These are phyloP conservation scores for Carex arenaria DNA, from an alignment of 202 grass and related monocot genomes.

Conservation along the genomic window DNA sequence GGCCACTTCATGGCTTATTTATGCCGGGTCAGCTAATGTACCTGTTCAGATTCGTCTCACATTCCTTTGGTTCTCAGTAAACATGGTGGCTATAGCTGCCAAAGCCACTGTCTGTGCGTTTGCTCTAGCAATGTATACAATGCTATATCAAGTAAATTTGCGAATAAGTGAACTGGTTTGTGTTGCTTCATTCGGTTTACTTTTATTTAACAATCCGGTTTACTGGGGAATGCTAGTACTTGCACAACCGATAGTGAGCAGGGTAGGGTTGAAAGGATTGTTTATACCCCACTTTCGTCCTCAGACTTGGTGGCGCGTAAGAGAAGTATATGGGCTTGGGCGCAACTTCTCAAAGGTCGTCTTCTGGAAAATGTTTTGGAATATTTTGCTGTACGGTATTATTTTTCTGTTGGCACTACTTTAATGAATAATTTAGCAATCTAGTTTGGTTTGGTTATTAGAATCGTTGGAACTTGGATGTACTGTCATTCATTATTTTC, in stretches of 20 bases:
- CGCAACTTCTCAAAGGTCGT: too few relatives aligned
- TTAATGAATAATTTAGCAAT: too few relatives aligned
- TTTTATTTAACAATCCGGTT: background rate
- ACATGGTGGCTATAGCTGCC: conserved; percentile 10
- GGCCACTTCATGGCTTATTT: conserved; percentile 46
- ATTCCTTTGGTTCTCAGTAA: conserved; percentile 34
- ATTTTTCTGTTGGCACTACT: too few relatives aligned
- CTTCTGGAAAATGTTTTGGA: too few relatives aligned
- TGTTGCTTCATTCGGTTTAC: background rate
- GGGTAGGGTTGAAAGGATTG: background rate
- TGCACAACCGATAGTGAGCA: background rate
- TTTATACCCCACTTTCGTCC: background rate
- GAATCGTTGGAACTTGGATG: too few relatives aligned
- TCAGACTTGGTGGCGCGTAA: background rate
- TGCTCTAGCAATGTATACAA: background rate
- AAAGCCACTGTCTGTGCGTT: background rate
- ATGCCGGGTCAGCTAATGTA: conserved; percentile 37
- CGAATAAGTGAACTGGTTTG: background rate
- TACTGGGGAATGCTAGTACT: background rate
- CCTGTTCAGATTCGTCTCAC: conserved; percentile 23
- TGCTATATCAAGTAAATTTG: background rate
- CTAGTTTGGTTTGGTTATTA: too few relatives aligned
- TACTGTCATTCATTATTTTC: too few relatives aligned
- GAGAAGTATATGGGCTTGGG: background rate
- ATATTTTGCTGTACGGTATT: too few relatives aligned